phyloP scores from a whole-genome alignment of 2,329 filamentous ascomycete species.

The Hymenoscyphus occultus region DNA sequence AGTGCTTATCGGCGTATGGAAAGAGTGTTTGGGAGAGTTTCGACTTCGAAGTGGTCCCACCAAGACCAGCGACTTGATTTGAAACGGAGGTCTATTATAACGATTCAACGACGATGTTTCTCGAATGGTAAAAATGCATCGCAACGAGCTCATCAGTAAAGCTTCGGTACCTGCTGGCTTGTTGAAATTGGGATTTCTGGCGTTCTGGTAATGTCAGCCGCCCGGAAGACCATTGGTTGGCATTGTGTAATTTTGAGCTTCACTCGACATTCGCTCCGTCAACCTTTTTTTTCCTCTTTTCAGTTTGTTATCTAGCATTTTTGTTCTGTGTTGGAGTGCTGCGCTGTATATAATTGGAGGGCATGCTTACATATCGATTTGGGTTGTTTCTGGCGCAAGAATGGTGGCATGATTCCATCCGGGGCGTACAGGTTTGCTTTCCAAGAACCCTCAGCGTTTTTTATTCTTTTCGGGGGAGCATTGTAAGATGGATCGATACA shows the following conservation, averaged over 20 bases:
- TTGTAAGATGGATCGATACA: slow-evolving; percentile 15
- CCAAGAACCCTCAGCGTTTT: background rate
- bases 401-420: background rate
- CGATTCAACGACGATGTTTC: background rate
- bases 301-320: background rate
- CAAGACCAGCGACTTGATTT: background rate
- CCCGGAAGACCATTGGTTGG: background rate
- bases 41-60: background rate
- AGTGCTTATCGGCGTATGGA: slow-evolving; percentile 10
- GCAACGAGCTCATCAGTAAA: background rate
- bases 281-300: background rate
- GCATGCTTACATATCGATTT: slow-evolving; percentile 4
- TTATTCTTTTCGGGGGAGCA: background rate
- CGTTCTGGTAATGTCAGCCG: slow-evolving; percentile 5
- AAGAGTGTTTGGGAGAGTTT: slow-evolving; percentile 1
- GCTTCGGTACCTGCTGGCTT: background rate
- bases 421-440: slow-evolving; percentile 9
- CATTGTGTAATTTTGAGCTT: background rate
- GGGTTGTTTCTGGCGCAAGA: background rate
- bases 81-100: background rate
- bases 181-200: background rate
- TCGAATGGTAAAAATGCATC: background rate
- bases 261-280: slow-evolving; percentile 1
- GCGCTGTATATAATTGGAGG: slow-evolving; percentile 14
- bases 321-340: background rate